Evolutionary conservation across 208 protist species (phyloP).

Genomic region (Crithidia mellificae): DNA sequence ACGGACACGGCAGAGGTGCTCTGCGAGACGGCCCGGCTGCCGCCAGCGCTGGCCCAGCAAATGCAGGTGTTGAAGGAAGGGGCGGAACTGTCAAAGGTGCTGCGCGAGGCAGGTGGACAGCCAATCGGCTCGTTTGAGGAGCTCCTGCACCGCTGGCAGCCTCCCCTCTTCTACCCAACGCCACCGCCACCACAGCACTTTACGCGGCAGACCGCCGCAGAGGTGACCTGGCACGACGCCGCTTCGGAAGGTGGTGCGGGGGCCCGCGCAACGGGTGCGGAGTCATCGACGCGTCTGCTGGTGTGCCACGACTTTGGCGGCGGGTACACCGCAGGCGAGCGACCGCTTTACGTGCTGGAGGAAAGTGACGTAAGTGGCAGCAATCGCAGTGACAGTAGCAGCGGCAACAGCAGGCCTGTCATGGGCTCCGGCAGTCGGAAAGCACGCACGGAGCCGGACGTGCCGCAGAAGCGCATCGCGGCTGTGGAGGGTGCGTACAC

Average conservation of each 20-base stretch:
- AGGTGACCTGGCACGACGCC: conserved; percentile 6
- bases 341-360: conserved; percentile 37
- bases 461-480: background rate
- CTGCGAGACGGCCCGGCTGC: conserved; percentile 37
- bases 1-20: conserved; percentile 49
- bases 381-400: background rate
- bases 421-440: background rate
- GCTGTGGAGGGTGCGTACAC: conserved; percentile 49
- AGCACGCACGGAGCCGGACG: background rate
- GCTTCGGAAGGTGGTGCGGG: too few species aligned
- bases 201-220: background rate
- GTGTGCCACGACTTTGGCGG: conserved; percentile 87
- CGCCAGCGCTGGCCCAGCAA: conserved; percentile 15
- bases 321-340: conserved; percentile 57
- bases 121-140: conserved; percentile 42
- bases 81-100: conserved; percentile 19
- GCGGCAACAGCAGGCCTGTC: too few species aligned
- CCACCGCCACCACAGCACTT: conserved; percentile 14
- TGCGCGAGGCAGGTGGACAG: conserved; percentile 26
- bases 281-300: conserved; percentile 33
- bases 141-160: conserved; percentile 29
- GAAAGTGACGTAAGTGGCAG: background rate
- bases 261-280: too few species aligned
- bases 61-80: conserved; percentile 26
- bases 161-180: conserved; percentile 17